Evolutionary conservation across 2,329 filamentous ascomycete genomes (phyloP).

Genomic region (Leptodontidium sp.): DNA sequence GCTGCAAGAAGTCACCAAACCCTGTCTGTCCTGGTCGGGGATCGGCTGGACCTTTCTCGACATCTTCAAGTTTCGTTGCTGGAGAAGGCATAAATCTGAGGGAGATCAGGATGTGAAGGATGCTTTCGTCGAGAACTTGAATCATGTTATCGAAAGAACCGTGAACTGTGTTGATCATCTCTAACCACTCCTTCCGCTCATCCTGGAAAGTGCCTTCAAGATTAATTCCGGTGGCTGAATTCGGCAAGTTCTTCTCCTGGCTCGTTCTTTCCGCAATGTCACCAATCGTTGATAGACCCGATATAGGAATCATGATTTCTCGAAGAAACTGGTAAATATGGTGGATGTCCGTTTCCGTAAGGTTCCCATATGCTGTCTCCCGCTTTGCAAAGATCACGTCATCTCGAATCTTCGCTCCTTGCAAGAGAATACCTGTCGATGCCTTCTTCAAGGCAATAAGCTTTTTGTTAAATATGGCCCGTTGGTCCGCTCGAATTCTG

Average conservation of each 20-base stretch:
- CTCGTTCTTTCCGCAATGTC: slow-evolving; percentile 74
- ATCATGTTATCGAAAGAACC: slow-evolving; percentile 70
- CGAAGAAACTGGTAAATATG: slow-evolving; percentile 65
- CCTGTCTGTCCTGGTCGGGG: slow-evolving; percentile 62
- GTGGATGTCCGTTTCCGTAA: slow-evolving; percentile 70
- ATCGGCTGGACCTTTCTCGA: slow-evolving; percentile 60
- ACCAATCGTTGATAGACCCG: slow-evolving; percentile 72
- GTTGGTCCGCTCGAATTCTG: not conserved
- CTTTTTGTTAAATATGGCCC: slow-evolving; percentile 18
- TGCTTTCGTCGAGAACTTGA: slow-evolving; percentile 63
- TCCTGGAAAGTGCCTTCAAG: slow-evolving; percentile 41
- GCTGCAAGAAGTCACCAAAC: slow-evolving; percentile 53
- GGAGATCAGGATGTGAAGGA: slow-evolving; percentile 55
- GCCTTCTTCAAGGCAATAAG: slow-evolving; percentile 50
- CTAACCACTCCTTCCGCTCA: slow-evolving; percentile 66
- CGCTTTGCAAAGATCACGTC: slow-evolving; percentile 77
- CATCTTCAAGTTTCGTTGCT: slow-evolving; percentile 46
- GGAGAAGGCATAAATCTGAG: slow-evolving; percentile 57
- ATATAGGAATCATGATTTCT: slow-evolving; percentile 67
- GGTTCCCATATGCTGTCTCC: slow-evolving; percentile 72
- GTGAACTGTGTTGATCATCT: slow-evolving; percentile 71
- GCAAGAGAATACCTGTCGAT: slow-evolving; percentile 58
- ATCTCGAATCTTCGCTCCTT: slow-evolving; percentile 69
- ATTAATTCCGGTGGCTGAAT: slow-evolving; percentile 11
- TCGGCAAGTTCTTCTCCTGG: slow-evolving; percentile 47